Percentiles rank a stretch among this genome's conserved stretches.
These are phyloP conservation scores for Cladochytrium replicatum DNA, from an alignment of 192 early-diverging fungal genomes.

Conservation along the genomic window DNA sequence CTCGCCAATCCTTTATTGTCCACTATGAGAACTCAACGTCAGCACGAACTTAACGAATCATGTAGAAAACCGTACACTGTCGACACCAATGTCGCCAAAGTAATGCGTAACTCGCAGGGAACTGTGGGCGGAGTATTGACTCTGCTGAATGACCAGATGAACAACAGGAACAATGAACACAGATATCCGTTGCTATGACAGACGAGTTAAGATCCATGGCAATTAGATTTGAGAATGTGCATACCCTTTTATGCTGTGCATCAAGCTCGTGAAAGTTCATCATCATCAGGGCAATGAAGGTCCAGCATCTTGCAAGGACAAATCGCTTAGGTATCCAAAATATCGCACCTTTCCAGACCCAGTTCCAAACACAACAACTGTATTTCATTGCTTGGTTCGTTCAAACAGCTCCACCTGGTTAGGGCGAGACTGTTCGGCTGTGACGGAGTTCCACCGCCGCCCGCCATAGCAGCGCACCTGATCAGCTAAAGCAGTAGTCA, in stretches of 20 bases:
- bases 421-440: too few species aligned
- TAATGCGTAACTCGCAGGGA: slow-evolving; percentile 47
- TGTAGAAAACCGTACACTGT: slow-evolving; percentile 21
- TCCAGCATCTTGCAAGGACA: slow-evolving; percentile 21
- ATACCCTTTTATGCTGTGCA: slow-evolving; percentile 13
- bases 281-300: slow-evolving; percentile 77
- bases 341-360: slow-evolving; percentile 68
- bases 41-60: slow-evolving; percentile 2
- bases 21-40: slow-evolving; percentile 29
- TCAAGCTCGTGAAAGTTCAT: slow-evolving; percentile 55
- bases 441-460: too few species aligned
- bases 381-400: slow-evolving; percentile 57
- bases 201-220: background rate
- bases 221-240: background rate
- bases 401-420: slow-evolving; percentile 66
- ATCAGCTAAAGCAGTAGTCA: too few species aligned
- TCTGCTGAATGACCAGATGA: slow-evolving; percentile 79
- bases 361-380: slow-evolving; percentile 84
- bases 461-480: too few species aligned
- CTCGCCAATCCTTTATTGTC: slow-evolving; percentile 48
- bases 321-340: background rate
- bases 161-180: slow-evolving; percentile 81
- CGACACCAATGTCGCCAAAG: slow-evolving; percentile 58
- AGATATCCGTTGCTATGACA: slow-evolving; percentile 10
- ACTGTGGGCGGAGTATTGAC: slow-evolving; percentile 65